Conservation (phyloP, 2,329 filamentous ascomycete species). For the Hypomyces perniciosus region DNA sequence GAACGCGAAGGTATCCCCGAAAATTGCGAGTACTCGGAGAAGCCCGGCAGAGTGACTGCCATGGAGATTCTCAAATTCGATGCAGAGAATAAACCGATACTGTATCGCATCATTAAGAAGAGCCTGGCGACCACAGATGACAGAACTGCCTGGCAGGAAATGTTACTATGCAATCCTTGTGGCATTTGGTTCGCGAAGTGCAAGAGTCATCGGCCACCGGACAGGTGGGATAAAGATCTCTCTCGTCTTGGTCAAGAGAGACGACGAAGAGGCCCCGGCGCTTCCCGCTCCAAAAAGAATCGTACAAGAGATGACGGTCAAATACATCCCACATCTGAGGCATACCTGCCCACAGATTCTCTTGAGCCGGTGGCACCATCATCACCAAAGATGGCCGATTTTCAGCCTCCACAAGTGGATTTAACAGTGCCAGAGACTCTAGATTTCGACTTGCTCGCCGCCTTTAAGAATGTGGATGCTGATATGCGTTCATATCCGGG, state of each 20-base stretch:
- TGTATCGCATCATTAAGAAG: constrained; percentile 76
- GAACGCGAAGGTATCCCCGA: constrained; percentile 63
- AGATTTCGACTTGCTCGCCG: too few species aligned
- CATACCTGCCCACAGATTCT: constrained; percentile 49
- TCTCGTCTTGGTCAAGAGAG: constrained; percentile 46
- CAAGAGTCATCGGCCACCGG: constrained; percentile 72
- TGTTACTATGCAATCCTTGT: constrained; percentile 88
- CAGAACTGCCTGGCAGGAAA: constrained; percentile 61
- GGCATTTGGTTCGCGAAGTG: constrained; percentile 92
- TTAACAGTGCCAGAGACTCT: not conserved
- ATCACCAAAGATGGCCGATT: constrained; percentile 23
- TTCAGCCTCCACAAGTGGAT: constrained; percentile 15
- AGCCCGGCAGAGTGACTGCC: constrained; percentile 66
- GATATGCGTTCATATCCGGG: constrained; percentile 25
- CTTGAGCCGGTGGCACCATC: constrained; percentile 39
- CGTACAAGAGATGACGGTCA: constrained; percentile 43
- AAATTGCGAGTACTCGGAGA: constrained; percentile 62
- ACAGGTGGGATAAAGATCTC: constrained; percentile 70
- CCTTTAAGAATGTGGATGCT: constrained; percentile 1
- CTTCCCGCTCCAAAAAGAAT: constrained; percentile 41
- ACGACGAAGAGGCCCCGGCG: constrained; percentile 41
- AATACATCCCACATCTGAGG: constrained; percentile 46
- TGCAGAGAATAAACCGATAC: constrained; percentile 53
- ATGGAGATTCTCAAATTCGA: constrained; percentile 63
- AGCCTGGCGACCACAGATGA: constrained; percentile 56